These are phyloP conservation scores for Crithidia fasciculata DNA, from an alignment of 208 protist species.

Conservation along the genomic window DNA sequence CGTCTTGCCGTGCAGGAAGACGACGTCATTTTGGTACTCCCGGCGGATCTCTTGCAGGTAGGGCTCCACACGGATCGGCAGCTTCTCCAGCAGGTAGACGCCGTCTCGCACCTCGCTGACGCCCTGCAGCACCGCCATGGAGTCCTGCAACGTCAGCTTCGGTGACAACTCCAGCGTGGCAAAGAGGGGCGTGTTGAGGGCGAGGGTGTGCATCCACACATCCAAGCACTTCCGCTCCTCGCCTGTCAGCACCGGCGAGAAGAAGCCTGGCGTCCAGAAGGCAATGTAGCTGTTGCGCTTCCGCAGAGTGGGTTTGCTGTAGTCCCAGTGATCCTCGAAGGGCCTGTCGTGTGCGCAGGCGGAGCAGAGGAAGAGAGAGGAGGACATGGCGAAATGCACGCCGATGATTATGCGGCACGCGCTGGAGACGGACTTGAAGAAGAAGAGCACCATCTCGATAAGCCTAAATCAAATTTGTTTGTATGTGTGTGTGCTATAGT, in stretches of 20 bases:
- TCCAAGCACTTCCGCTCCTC: conserved; percentile 66
- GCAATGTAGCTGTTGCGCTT: conserved; percentile 32
- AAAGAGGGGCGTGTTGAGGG: conserved; percentile 34
- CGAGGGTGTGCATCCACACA: conserved; percentile 49
- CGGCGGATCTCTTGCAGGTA: conserved; percentile 57
- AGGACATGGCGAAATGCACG: conserved; percentile 35
- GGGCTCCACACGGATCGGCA: conserved; percentile 41
- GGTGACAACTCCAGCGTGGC: conserved; percentile 41
- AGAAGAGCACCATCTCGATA: background rate
- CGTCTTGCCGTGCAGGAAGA: conserved; percentile 68
- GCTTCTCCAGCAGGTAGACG: conserved; percentile 40
- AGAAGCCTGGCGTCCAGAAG: conserved; percentile 58
- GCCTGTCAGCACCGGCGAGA: conserved; percentile 35
- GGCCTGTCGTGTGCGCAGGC: conserved; percentile 40
- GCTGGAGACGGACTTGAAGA: conserved; percentile 15
- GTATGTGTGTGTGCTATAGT: too few relatives aligned
- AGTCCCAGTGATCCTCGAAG: conserved; percentile 69
- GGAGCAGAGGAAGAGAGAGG: conserved; percentile 43
- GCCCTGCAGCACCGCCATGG: conserved; percentile 56
- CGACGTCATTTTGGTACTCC: conserved; percentile 48
- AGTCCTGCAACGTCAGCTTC: conserved; percentile 57
- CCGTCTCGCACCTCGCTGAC: conserved; percentile 57
- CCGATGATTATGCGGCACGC: conserved; percentile 39
- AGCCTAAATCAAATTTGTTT: too few relatives aligned
- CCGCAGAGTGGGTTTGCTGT: conserved; percentile 53